These are phyloP conservation scores for Mycena indigotica DNA, from an alignment of 768 basidiomycete species.

Conservation along the genomic window DNA sequence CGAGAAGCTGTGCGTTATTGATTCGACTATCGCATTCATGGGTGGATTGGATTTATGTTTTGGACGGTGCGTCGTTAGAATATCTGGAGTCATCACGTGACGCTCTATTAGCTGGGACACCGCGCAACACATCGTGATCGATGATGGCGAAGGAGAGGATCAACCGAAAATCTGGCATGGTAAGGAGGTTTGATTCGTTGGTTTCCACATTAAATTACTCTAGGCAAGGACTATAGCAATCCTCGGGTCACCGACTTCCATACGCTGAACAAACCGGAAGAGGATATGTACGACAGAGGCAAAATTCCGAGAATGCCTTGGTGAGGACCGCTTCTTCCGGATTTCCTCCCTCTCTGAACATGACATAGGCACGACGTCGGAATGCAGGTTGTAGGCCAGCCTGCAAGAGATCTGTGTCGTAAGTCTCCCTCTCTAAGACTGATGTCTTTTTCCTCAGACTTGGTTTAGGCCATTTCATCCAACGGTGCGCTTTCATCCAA, in stretches of 20 bases:
- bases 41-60: conserved; percentile 96
- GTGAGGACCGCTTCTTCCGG: conserved; percentile 44
- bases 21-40: conserved; percentile 97
- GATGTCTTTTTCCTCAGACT: neutral
- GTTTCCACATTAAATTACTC: neutral
- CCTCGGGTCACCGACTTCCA: conserved; percentile 86
- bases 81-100: conserved; percentile 1
- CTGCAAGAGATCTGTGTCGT: conserved; percentile 89
- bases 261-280: conserved; percentile 82
- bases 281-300: conserved; percentile 92
- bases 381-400: conserved; percentile 94
- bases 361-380: conserved; percentile 88
- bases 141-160: conserved; percentile 72
- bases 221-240: conserved; percentile 95
- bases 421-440: neutral
- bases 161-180: conserved; percentile 86
- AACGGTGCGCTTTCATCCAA: conserved; percentile 61
- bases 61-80: conserved; percentile 55
- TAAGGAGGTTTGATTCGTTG: conserved; percentile 26
- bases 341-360: neutral
- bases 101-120: conserved; percentile 81
- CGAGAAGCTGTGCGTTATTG: conserved; percentile 97
- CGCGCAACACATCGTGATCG: conserved; percentile 86
- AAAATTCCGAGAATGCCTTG: conserved; percentile 96
- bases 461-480: conserved; percentile 69